Percentiles rank a stretch among this genome's conserved stretches.
Conservation (phyloP, 257 asterid species). For the Solanum microdontum region DNA sequence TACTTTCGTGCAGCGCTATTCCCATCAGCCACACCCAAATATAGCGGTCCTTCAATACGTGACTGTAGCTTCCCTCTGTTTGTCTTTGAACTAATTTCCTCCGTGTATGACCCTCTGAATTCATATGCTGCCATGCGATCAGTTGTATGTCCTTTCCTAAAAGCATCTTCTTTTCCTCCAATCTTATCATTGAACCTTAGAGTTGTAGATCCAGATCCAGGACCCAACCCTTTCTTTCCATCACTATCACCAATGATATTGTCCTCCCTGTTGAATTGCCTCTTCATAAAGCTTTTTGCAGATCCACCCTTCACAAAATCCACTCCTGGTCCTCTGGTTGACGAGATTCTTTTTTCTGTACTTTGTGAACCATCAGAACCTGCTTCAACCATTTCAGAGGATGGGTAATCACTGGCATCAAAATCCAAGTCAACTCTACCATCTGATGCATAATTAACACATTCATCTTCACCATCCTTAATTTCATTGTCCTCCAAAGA, state of each 20-base stretch:
- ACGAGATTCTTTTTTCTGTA: conserved; percentile 18
- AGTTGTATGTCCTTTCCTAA: conserved; percentile 20
- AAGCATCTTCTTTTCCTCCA: conserved; percentile 17
- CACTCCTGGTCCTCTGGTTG: conserved; percentile 11
- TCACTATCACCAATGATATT: conserved; percentile 12
- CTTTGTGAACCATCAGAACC: conserved; percentile 50
- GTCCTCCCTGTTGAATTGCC: conserved; percentile 19
- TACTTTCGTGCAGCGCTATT: conserved; percentile 17
- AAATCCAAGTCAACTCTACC: conserved; percentile 49
- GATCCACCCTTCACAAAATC: conserved; percentile 13
- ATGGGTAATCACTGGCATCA: conserved; percentile 39
- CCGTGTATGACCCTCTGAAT: conserved; percentile 16
- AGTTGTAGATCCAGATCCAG: conserved; percentile 44
- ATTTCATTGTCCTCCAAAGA: conserved; percentile 53
- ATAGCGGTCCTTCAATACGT: conserved; percentile 38
- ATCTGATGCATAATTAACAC: conserved; percentile 73
- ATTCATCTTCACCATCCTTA: conserved; percentile 39
- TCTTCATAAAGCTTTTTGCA: conserved; percentile 17
- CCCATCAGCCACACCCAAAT: conserved; percentile 22
- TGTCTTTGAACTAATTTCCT: conserved; percentile 28
- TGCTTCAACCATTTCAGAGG: conserved; percentile 43
- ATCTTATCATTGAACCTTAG: conserved; percentile 25
- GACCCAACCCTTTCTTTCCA: conserved; percentile 37
- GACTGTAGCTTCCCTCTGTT: conserved; percentile 38
- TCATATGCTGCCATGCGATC: conserved; percentile 20